These are phyloP conservation scores for Aurinia saxatilis DNA, from an alignment of 345 rosid genomes.

Conservation along the genomic window DNA sequence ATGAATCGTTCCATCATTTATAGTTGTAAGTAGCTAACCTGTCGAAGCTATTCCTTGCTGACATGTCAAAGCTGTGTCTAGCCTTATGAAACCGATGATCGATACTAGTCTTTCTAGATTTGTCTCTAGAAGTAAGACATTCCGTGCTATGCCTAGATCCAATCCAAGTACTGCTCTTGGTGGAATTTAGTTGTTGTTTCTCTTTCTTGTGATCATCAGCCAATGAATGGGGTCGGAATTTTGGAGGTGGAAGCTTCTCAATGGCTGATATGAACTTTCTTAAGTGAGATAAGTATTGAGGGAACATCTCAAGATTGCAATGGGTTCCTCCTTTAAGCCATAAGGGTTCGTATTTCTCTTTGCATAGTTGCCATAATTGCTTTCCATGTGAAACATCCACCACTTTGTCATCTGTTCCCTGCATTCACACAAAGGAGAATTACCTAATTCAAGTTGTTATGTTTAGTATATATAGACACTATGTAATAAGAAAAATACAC, in stretches of 20 bases:
- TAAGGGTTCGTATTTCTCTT: constrained; percentile 81
- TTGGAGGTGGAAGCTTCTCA: constrained; percentile 44
- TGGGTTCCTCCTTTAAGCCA: constrained; percentile 87
- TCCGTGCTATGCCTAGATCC: constrained; percentile 54
- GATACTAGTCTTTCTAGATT: constrained; percentile 46
- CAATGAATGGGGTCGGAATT: constrained; percentile 14
- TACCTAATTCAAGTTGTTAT: background rate
- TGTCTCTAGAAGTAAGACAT: constrained; percentile 39
- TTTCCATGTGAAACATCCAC: constrained; percentile 83
- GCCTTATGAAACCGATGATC: constrained; percentile 36
- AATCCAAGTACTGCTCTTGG: constrained; percentile 40
- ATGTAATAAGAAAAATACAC: constrained; percentile 8
- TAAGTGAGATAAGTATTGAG: constrained; percentile 73
- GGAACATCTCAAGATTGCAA: constrained; percentile 69
- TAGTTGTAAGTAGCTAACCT: constrained; percentile 38
- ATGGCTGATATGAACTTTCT: constrained; percentile 67
- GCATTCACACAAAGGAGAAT: background rate
- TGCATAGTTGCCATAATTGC: constrained; percentile 76
- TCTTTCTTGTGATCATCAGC: constrained; percentile 15
- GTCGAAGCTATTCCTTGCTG: constrained; percentile 75
- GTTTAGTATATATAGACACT: background rate
- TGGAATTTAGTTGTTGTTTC: constrained; percentile 28
- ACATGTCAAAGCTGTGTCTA: constrained; percentile 57
- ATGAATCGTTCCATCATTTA: background rate
- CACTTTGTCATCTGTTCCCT: constrained; percentile 87